Evolutionary conservation across 2,329 filamentous ascomycete species (phyloP).

Genomic region (Fusarium longipes): DNA sequence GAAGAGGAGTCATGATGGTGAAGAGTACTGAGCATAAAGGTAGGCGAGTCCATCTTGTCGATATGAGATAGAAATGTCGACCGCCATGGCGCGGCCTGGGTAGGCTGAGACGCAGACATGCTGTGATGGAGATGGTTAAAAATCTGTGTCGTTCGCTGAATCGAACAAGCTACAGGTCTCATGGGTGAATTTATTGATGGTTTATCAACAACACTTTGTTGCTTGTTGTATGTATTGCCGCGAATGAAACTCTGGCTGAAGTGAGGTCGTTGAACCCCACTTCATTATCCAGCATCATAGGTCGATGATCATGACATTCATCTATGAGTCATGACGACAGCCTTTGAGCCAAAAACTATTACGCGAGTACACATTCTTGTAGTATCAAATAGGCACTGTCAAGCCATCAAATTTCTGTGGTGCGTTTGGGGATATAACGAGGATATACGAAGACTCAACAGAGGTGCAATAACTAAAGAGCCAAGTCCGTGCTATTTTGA

Average conservation of each 20-base stretch:
- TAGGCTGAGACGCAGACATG: conserved; percentile 42
- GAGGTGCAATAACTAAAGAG: not conserved
- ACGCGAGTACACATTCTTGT: not conserved
- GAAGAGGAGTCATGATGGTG: conserved; percentile 55
- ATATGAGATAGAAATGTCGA: conserved; percentile 63
- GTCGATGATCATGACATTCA: conserved; percentile 15
- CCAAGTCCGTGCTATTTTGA: not conserved
- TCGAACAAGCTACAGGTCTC: conserved; percentile 27
- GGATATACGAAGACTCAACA: not conserved
- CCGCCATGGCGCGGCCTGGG: conserved; percentile 64
- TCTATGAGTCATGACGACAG: conserved; percentile 39
- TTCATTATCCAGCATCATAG: conserved; percentile 23
- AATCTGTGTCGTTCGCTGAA: conserved; percentile 46
- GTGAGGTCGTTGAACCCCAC: conserved; percentile 26
- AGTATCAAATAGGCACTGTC: not conserved
- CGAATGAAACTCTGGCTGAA: conserved; percentile 13
- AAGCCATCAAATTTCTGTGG: not conserved
- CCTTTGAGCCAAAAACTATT: not conserved
- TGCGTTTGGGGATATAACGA: not conserved
- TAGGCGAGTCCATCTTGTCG: conserved; percentile 58
- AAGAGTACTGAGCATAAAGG: conserved; percentile 64
- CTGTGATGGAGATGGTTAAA: conserved; percentile 45
- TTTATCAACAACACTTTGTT: not conserved
- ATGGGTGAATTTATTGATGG: conserved; percentile 24
- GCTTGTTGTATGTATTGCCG: not conserved